Percentiles rank a stretch among this genome's conserved stretches.
These are phyloP conservation scores for Croton setiger DNA, from an alignment of 441 rosid species.

Conservation along the genomic window DNA sequence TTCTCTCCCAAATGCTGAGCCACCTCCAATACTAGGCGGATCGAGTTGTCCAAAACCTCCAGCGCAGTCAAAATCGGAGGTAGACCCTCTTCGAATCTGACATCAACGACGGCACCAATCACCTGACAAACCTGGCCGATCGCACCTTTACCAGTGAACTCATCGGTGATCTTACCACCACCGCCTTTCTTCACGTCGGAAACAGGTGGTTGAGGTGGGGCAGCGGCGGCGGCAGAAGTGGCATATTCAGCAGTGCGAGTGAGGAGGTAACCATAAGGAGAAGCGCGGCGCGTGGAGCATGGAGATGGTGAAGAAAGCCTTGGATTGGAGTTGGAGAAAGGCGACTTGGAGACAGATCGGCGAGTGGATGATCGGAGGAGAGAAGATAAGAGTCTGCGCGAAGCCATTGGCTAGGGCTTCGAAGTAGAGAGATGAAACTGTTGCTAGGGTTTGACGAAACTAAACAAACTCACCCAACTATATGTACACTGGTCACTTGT, in stretches of 20 bases:
- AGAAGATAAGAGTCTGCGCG: constrained; percentile 65
- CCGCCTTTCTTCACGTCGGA: constrained; percentile 12
- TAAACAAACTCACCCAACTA: too few species aligned
- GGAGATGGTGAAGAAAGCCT: constrained; percentile 26
- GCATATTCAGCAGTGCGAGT: constrained; percentile 66
- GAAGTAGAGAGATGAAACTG: constrained; percentile 14
- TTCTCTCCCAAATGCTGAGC: constrained; percentile 90
- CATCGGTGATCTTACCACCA: constrained; percentile 61
- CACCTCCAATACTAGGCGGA: constrained; percentile 83
- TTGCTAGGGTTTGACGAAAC: constrained; percentile 38
- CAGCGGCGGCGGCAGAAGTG: constrained; percentile 55
- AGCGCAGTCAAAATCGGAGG: constrained; percentile 97
- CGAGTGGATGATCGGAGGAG: constrained; percentile 73
- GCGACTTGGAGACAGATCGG: constrained; percentile 52
- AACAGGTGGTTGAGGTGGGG: constrained; percentile 32
- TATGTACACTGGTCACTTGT: not conserved
- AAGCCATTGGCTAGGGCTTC: constrained; percentile 68
- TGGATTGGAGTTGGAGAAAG: constrained; percentile 26
- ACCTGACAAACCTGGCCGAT: constrained; percentile 93
- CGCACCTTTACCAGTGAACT: constrained; percentile 80
- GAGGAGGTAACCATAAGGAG: constrained; percentile 54
- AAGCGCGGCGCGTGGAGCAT: constrained; percentile 41
- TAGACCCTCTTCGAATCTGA: constrained; percentile 76
- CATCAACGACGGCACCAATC: constrained; percentile 97
- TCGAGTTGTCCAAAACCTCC: constrained; percentile 65